Percentiles rank a stretch among this genome's conserved stretches.
phyloP scores from a whole-genome alignment of 2,329 filamentous ascomycete genomes.

The Tympanopsis confertula region DNA sequence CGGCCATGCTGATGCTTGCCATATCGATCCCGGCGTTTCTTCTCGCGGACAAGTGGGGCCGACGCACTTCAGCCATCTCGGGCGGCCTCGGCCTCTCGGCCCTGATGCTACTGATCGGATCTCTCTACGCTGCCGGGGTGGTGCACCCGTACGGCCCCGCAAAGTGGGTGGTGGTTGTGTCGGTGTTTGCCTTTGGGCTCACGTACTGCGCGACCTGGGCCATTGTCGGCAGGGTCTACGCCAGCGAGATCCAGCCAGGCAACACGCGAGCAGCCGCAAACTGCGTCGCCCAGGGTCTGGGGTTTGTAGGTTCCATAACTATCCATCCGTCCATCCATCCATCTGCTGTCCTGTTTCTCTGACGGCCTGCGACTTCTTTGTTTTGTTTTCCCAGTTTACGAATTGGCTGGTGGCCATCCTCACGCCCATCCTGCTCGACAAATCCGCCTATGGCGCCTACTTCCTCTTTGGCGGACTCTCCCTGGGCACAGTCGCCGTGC shows the following conservation, averaged over 20 bases:
- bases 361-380: too few species aligned
- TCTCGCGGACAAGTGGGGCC: constrained; percentile 43
- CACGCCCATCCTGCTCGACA: constrained; percentile 26
- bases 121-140: constrained; percentile 32
- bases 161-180: constrained; percentile 36
- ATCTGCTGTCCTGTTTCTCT: too few species aligned
- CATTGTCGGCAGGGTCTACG: constrained; percentile 42
- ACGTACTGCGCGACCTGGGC: constrained; percentile 37
- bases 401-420: constrained; percentile 31
- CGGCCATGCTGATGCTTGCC: constrained; percentile 44
- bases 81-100: constrained; percentile 36
- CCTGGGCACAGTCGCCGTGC: constrained; percentile 22
- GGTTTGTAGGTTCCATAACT: constrained; percentile 9
- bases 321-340: not conserved
- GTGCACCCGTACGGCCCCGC: constrained; percentile 27
- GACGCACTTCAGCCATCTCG: constrained; percentile 37
- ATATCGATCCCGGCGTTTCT: constrained; percentile 43
- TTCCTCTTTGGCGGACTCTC: constrained; percentile 30
- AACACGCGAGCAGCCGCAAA: constrained; percentile 41
- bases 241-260: constrained; percentile 43
- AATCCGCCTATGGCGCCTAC: constrained; percentile 28
- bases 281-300: constrained; percentile 29
- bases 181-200: constrained; percentile 35
- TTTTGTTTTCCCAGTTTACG: constrained; percentile 17
- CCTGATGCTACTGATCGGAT: constrained; percentile 40